A percentile compares a stretch with the other conserved stretches of the same genome.
phyloP scores from a whole-genome alignment of 2,329 filamentous ascomycete genomes.

The Colletotrichum navitas region DNA sequence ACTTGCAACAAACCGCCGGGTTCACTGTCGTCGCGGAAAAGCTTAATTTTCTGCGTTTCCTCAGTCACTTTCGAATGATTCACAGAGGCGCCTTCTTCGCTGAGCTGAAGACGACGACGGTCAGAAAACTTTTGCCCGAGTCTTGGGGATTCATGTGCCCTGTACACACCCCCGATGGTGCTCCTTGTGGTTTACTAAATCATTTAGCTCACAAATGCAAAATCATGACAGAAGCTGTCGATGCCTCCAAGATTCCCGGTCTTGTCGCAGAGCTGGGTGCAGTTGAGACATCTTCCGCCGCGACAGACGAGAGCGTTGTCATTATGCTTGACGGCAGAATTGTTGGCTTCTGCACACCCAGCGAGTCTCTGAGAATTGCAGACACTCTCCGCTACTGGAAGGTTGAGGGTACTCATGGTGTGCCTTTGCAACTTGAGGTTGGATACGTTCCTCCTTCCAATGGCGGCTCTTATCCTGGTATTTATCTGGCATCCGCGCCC shows the following conservation, averaged over 20 bases:
- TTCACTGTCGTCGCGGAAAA: constrained; percentile 98
- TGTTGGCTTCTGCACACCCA: constrained; percentile 89
- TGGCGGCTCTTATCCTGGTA: constrained; percentile 94
- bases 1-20: constrained; percentile 93
- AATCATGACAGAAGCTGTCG: constrained; percentile 81
- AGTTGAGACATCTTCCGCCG: constrained; percentile 79
- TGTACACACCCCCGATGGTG: constrained; percentile 96
- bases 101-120: constrained; percentile 95
- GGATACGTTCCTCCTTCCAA: constrained; percentile 90
- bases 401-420: constrained; percentile 83
- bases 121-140: constrained; percentile 93
- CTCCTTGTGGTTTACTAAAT: constrained; percentile 93
- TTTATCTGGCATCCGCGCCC: constrained; percentile 91
- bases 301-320: constrained; percentile 84
- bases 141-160: constrained; percentile 99
- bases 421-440: constrained; percentile 89
- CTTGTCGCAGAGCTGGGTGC: constrained; percentile 86
- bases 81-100: constrained; percentile 99
- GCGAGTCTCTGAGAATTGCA: constrained; percentile 83
- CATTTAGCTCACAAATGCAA: constrained; percentile 96
- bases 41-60: constrained; percentile 98
- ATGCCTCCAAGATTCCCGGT: constrained; percentile 80
- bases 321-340: constrained; percentile 93
- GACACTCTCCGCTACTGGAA: constrained; percentile 96
- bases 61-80: constrained; percentile 99